Evolutionary conservation across 1,139 yeast species (phyloP).

Genomic region (Sugiyamaella grinbergsii): DNA sequence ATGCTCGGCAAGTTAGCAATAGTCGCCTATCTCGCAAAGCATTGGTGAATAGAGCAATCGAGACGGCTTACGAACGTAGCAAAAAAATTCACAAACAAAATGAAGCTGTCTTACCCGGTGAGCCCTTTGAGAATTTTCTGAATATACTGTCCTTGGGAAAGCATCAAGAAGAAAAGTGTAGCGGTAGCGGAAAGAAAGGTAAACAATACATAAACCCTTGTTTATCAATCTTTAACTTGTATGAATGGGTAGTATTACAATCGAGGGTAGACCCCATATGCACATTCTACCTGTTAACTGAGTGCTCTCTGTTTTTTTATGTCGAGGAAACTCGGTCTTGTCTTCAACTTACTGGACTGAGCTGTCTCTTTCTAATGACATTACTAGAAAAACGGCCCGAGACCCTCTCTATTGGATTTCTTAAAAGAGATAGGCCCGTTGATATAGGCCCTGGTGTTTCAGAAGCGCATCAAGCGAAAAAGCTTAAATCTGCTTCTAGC

Average conservation of each 20-base stretch:
- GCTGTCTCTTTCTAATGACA: neutral
- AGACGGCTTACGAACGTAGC: neutral
- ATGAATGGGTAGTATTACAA: constrained; percentile 11
- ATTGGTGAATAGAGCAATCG: neutral
- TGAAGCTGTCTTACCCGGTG: neutral
- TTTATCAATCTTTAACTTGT: neutral
- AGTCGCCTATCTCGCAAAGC: neutral
- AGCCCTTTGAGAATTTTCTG: neutral
- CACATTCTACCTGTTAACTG: constrained; percentile 9
- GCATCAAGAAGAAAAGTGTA: neutral
- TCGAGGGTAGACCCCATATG: constrained; percentile 12
- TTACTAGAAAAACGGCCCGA: too few species aligned
- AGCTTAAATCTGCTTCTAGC: neutral
- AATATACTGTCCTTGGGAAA: constrained; percentile 1
- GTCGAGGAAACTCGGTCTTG: neutral
- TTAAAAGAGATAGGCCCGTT: neutral
- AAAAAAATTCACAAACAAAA: neutral
- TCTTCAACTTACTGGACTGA: constrained; percentile 6
- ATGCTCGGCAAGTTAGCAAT: neutral
- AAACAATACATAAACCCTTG: neutral
- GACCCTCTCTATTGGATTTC: too few species aligned
- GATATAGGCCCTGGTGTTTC: neutral
- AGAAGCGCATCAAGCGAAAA: neutral
- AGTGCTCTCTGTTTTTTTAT: constrained; percentile 17
- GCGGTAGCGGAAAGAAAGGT: neutral